Conservation (phyloP, 768 basidiomycete species). For the Mycena vitilis region DNA sequence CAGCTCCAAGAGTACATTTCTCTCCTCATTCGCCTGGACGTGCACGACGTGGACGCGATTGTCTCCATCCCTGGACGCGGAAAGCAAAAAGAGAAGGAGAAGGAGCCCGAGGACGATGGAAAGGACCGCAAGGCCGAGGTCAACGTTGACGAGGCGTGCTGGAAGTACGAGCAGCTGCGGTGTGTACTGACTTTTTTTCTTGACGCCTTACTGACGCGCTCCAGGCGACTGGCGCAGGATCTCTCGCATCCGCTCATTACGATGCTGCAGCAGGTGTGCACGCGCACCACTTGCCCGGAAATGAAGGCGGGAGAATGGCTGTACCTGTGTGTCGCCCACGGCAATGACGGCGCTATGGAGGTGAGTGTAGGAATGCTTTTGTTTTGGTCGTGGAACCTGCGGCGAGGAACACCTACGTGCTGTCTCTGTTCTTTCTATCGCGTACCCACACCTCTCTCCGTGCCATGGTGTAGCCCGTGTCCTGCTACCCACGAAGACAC, state of each 20-base stretch:
- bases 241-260: constrained; percentile 88
- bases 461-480: no score
- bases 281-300: constrained; percentile 87
- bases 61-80: constrained; percentile 72
- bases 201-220: neutral
- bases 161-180: constrained; percentile 79
- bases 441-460: no score
- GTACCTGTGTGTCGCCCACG: constrained; percentile 95
- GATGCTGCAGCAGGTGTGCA: constrained; percentile 88
- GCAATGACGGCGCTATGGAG: constrained; percentile 89
- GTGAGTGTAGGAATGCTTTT: constrained; percentile 50
- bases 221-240: constrained; percentile 88
- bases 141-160: constrained; percentile 83
- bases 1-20: constrained; percentile 96
- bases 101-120: constrained; percentile 50
- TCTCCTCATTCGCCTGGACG: constrained; percentile 84
- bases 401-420: no score
- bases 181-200: constrained; percentile 36
- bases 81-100: constrained; percentile 44
- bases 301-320: constrained; percentile 99
- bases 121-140: constrained; percentile 58
- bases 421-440: no score
- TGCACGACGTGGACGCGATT: constrained; percentile 88
- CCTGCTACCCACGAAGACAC: no score
- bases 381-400: neutral